Conservation (phyloP, 139 green algal genomes). For the Protoeuglena noctilucae region DNA sequence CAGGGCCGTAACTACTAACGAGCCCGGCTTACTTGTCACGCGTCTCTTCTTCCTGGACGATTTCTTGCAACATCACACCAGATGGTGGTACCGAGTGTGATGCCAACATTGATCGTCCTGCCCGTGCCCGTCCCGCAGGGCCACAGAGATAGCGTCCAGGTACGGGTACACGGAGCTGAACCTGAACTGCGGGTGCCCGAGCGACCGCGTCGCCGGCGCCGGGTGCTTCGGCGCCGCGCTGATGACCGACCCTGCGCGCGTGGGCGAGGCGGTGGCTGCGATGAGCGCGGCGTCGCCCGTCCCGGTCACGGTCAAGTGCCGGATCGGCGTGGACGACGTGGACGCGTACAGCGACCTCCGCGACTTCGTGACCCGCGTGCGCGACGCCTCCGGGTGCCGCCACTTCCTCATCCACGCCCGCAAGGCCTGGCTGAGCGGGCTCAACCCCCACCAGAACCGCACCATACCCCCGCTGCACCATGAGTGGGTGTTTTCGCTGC, state of each 20-base stretch:
- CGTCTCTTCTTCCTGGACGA: no score
- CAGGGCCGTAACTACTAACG: no score
- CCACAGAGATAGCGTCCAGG: conserved; percentile 29
- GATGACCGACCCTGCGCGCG: conserved; percentile 61
- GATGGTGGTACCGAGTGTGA: no score
- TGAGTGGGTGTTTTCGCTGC: conserved; percentile 70
- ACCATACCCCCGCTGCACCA: conserved; percentile 65
- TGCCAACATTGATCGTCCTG: no score
- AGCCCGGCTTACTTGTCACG: no score
- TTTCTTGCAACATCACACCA: no score
- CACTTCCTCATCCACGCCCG: conserved; percentile 90
- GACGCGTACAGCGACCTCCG: conserved; percentile 50
- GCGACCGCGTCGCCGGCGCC: conserved; percentile 66
- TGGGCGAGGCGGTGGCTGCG: conserved; percentile 46
- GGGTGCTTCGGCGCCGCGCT: conserved; percentile 80
- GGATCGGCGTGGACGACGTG: conserved; percentile 50
- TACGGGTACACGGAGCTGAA: conserved; percentile 89
- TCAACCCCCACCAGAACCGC: conserved; percentile 79
- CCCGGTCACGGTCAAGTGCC: conserved; percentile 73
- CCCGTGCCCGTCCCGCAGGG: no score
- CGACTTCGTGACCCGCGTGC: conserved; percentile 43
- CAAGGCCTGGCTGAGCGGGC: conserved; percentile 80
- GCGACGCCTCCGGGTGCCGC: conserved; percentile 24
- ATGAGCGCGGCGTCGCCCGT: no score
- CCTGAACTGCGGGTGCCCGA: conserved; percentile 85